Base-by-base conservation (phyloP, 305 asterid species). In the Solanum hybrid region DNA sequence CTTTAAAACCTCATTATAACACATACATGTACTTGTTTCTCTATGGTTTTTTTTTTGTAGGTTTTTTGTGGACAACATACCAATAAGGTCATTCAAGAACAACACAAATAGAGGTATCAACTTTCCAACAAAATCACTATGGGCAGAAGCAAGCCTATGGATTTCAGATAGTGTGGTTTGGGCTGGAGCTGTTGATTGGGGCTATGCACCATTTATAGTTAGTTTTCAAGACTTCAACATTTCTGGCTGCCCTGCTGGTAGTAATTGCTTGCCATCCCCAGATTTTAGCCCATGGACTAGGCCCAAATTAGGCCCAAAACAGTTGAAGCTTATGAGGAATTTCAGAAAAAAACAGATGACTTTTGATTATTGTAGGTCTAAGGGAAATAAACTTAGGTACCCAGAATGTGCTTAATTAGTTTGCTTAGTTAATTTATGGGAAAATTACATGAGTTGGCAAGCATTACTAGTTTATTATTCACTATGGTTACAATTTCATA, bases 121-220 rank as follows among this genome's bases (percentile, higher is more conserved):
- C 1, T 94, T 86, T 24, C 94, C 94, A 2, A 9, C 42, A 4
- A 90, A 5, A 40, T 67, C 95, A 2, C 90, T 94, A 95, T 95
- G 93, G 79, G 22, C 92, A 20, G 94, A 92, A 67, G 94, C 92
- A 26, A 93, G 94, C 13, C 89, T 94, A 69, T 94, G 96, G 96
- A 18, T 10, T 33, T 85, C 88, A 85, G 18, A 85, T 12, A 33
- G 89, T 86, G 92, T 90, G 4, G 35, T 34, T 12, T 94, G 94
- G 92, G 94, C 94, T 1, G 95, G 96, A 16, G 7, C 0, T 0
- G 92, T 94, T 36, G 93, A 92, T 57, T 94, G 95, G 94, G 29
- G 28, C 33, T 89, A 87, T 40, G 93, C 90, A 31, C 96, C 96
- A 12, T 94, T 94, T 37, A 11, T 90, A 7, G 91, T 94, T 8